phyloP scores from a whole-genome alignment of 1,284 basidiomycete genomes.

The Farysia itapuensis region DNA sequence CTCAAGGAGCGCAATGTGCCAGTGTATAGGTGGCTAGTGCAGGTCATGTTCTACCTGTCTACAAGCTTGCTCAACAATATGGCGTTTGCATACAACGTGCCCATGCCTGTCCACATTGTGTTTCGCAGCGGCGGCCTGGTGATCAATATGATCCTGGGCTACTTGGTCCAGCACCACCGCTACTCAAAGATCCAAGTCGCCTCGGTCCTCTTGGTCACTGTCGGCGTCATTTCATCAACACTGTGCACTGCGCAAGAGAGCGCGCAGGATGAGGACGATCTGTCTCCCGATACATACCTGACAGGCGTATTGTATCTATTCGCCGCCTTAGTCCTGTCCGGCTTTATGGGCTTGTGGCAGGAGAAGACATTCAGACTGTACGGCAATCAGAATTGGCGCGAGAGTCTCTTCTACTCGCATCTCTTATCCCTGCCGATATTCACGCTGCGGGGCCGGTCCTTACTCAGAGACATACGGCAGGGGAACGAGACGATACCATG shows the following conservation, averaged over 20 bases:
- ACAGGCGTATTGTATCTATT: constrained; percentile 75
- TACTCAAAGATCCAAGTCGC: constrained; percentile 45
- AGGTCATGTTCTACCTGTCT: constrained; percentile 79
- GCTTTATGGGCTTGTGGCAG: constrained; percentile 81
- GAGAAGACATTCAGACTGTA: constrained; percentile 77
- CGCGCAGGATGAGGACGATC: neutral
- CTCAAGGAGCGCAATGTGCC: constrained; percentile 65
- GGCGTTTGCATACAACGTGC: constrained; percentile 80
- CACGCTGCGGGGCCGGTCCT: constrained; percentile 15
- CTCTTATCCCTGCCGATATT: constrained; percentile 75
- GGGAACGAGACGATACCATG: constrained; percentile 41
- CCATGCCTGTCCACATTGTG: constrained; percentile 90
- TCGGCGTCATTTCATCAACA: constrained; percentile 80
- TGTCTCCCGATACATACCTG: constrained; percentile 65
- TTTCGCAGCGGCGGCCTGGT: constrained; percentile 87
- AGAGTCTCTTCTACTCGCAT: constrained; percentile 80
- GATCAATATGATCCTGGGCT: constrained; percentile 76
- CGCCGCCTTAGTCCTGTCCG: constrained; percentile 76
- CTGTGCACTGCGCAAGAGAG: constrained; percentile 63
- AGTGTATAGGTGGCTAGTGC: constrained; percentile 72
- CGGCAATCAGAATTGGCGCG: constrained; percentile 74
- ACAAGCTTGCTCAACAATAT: constrained; percentile 86
- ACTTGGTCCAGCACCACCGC: constrained; percentile 64
- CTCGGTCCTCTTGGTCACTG: constrained; percentile 77
- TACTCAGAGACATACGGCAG: constrained; percentile 14